A percentile compares a stretch with the other conserved stretches of the same genome.
Evolutionary conservation across 2,329 filamentous ascomycete genomes (phyloP).

Genomic region (Alternaria triticimaculans): DNA sequence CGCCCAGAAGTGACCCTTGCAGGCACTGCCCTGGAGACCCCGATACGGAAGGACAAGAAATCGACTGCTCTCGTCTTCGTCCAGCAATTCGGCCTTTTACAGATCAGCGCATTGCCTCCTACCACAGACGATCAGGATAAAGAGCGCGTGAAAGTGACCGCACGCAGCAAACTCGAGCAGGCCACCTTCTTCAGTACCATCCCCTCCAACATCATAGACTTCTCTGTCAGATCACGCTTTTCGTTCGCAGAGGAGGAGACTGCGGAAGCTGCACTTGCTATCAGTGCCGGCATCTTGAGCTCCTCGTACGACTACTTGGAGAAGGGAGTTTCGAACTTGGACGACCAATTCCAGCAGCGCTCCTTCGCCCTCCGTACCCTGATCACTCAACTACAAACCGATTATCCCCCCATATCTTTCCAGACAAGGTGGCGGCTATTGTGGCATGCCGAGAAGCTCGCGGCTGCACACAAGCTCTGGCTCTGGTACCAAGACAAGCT

Average conservation of each 20-base stretch:
- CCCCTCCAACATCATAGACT: conserved; percentile 85
- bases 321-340: conserved; percentile 74
- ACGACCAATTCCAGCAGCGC: conserved; percentile 78
- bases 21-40: conserved; percentile 57
- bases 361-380: conserved; percentile 77
- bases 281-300: conserved; percentile 82
- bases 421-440: conserved; percentile 79
- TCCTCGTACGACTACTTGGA: conserved; percentile 79
- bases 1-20: conserved; percentile 61
- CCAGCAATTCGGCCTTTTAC: conserved; percentile 64
- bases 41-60: conserved; percentile 45
- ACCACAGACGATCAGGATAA: conserved; percentile 60
- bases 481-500: conserved; percentile 74
- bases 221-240: conserved; percentile 71
- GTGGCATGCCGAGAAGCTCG: conserved; percentile 90
- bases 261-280: conserved; percentile 74
- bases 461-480: conserved; percentile 81
- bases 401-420: conserved; percentile 69
- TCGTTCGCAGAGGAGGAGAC: conserved; percentile 74
- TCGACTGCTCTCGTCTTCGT: conserved; percentile 61
- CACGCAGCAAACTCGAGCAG: conserved; percentile 90
- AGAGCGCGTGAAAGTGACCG: conserved; percentile 66
- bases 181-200: conserved; percentile 90
- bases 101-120: conserved; percentile 61
- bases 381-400: conserved; percentile 71